Conservation (phyloP, 805 yeast species). For the Myxozyma nipponensis region DNA sequence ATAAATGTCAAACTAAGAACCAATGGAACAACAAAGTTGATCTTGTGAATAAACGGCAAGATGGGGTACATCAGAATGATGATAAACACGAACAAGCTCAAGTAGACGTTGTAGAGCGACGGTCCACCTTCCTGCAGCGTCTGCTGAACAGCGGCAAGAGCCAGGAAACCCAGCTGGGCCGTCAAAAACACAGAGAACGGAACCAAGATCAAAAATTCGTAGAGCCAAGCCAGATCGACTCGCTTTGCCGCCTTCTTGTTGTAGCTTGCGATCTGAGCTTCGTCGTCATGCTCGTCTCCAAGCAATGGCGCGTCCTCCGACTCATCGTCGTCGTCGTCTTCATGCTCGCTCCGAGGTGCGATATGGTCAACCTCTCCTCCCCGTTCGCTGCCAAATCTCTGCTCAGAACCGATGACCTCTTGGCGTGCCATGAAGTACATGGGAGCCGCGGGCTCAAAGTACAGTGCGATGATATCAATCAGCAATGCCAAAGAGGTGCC, state of each 20-base stretch:
- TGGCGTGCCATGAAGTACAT: conserved; percentile 29
- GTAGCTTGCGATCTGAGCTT: conserved; percentile 47
- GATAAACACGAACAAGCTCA: conserved; percentile 24
- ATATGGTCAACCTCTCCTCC: conserved; percentile 21
- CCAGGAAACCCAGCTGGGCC: conserved; percentile 52
- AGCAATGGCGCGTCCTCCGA: conserved; percentile 33
- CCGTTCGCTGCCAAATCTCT: conserved; percentile 12
- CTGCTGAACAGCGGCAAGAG: conserved; percentile 64
- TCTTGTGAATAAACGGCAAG: conserved; percentile 30
- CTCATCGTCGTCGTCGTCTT: conserved; percentile 15
- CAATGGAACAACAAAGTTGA: conserved; percentile 25
- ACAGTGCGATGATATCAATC: conserved; percentile 22
- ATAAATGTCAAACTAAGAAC: conserved; percentile 25
- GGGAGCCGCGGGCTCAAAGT: conserved; percentile 27
- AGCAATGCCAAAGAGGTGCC: conserved; percentile 28
- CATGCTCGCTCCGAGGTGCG: conserved; percentile 23
- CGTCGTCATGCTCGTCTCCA: conserved; percentile 41
- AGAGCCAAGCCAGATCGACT: conserved; percentile 72
- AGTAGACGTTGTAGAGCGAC: conserved; percentile 23
- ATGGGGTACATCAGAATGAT: conserved; percentile 38
- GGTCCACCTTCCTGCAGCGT: conserved; percentile 62
- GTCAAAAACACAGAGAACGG: conserved; percentile 59
- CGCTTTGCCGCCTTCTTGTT: conserved; percentile 34
- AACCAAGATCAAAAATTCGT: conserved; percentile 65
- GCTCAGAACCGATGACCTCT: conserved; percentile 22